Conservation (phyloP, 768 basidiomycete species). For the Tricholoma flavovirens region DNA sequence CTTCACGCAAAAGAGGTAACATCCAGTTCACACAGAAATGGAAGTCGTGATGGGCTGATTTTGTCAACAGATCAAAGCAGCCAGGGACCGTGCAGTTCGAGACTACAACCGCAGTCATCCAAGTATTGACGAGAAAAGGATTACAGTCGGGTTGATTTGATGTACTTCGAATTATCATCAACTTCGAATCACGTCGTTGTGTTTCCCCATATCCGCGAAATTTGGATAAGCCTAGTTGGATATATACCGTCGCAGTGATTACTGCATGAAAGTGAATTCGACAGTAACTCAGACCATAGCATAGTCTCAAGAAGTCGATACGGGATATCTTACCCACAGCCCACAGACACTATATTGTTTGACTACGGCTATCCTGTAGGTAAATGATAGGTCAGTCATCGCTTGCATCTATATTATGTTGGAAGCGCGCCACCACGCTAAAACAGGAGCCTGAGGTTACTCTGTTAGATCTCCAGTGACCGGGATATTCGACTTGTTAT, state of each 20-base stretch:
- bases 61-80: neutral
- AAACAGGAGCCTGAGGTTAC: no score
- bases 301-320: no score
- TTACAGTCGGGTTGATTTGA: neutral
- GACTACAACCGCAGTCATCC: neutral
- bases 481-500: no score
- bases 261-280: no score
- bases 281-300: no score
- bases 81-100: neutral
- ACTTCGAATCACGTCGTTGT: neutral
- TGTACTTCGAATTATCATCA: neutral
- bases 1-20: neutral
- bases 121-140: neutral
- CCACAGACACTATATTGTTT: no score
- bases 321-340: no score
- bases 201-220: neutral
- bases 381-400: no score
- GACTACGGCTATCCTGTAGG: no score
- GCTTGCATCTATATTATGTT: no score
- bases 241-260: neutral
- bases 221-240: neutral
- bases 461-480: no score
- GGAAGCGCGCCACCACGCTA: no score
- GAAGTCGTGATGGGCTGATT: neutral
- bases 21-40: neutral